Conservation (phyloP, 139 green algal genomes). For the Pleodorina starrii region DNA sequence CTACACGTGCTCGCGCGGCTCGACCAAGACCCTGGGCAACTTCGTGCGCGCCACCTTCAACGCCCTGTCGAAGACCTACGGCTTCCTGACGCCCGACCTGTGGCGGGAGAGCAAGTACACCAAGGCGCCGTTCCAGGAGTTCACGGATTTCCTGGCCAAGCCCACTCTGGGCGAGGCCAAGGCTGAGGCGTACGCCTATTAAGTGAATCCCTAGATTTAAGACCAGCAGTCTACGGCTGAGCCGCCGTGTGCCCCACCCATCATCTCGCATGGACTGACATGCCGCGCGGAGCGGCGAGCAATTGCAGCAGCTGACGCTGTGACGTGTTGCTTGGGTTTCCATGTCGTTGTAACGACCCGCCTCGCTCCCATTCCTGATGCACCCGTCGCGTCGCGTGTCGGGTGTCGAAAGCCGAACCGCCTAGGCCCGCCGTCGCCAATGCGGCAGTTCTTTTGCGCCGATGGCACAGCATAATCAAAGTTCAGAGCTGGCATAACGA, state of each 20-base stretch:
- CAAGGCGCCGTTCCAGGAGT: slow-evolving; percentile 94
- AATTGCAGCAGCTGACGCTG: background rate
- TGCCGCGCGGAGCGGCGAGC: background rate
- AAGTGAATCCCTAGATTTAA: slow-evolving; percentile 11
- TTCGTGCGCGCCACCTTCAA: slow-evolving; percentile 92
- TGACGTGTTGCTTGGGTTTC: background rate
- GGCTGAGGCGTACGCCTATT: slow-evolving; percentile 57
- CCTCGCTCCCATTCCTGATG: background rate
- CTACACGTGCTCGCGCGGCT: slow-evolving; percentile 96
- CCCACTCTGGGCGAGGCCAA: slow-evolving; percentile 76
- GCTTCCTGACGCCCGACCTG: slow-evolving; percentile 98
- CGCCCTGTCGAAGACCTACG: slow-evolving; percentile 87
- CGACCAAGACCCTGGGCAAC: slow-evolving; percentile 99
- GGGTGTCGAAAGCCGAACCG: too few relatives aligned
- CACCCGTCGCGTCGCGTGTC: too few relatives aligned
- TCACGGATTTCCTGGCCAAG: slow-evolving; percentile 85
- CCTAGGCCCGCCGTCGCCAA: too few relatives aligned
- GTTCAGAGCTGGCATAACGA: too few relatives aligned
- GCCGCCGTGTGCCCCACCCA: slow-evolving; percentile 8
- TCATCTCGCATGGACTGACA: background rate
- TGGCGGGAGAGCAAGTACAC: slow-evolving; percentile 96
- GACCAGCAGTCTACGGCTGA: background rate
- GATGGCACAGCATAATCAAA: too few relatives aligned
- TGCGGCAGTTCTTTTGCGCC: too few relatives aligned
- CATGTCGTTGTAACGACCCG: background rate